Conservation (phyloP, 805 yeast genomes). For the Hanseniaspora mollemarum region DNA sequence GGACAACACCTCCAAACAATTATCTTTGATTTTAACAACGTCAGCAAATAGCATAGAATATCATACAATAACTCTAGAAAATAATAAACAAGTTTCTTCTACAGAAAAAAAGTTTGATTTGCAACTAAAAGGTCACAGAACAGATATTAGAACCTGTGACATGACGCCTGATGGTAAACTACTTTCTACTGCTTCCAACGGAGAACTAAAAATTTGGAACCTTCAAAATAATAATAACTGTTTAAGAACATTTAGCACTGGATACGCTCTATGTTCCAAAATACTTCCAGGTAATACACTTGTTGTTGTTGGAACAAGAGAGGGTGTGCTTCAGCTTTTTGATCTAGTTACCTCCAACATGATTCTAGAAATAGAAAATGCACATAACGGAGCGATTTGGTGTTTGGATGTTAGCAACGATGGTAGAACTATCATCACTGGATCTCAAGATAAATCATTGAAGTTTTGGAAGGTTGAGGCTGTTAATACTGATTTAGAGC, state of each 20-base stretch:
- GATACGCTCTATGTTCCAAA: slow-evolving; percentile 67
- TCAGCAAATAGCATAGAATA: slow-evolving; percentile 66
- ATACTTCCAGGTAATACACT: slow-evolving; percentile 88
- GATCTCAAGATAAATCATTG: slow-evolving; percentile 83
- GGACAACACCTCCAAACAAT: slow-evolving; percentile 38
- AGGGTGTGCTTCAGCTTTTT: slow-evolving; percentile 71
- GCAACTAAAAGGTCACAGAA: slow-evolving; percentile 76
- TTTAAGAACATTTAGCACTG: slow-evolving; percentile 77
- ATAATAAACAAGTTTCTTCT: slow-evolving; percentile 27
- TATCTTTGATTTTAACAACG: slow-evolving; percentile 55
- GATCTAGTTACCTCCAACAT: slow-evolving; percentile 76
- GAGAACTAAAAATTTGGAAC: slow-evolving; percentile 83
- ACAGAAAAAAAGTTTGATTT: slow-evolving; percentile 44
- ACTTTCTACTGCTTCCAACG: slow-evolving; percentile 83
- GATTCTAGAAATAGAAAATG: slow-evolving; percentile 56
- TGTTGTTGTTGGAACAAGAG: slow-evolving; percentile 77
- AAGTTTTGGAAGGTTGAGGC: slow-evolving; percentile 81
- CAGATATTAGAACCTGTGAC: slow-evolving; percentile 76
- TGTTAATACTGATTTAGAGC: slow-evolving; percentile 49
- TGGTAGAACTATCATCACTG: slow-evolving; percentile 76
- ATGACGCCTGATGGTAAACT: slow-evolving; percentile 70
- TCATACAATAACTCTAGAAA: slow-evolving; percentile 52
- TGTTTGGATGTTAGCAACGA: slow-evolving; percentile 76
- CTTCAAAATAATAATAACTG: slow-evolving; percentile 51
- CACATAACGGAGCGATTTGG: slow-evolving; percentile 81